Base-by-base conservation (phyloP, 192 early-diverging fungal genomes). In the Backusella luteola region DNA sequence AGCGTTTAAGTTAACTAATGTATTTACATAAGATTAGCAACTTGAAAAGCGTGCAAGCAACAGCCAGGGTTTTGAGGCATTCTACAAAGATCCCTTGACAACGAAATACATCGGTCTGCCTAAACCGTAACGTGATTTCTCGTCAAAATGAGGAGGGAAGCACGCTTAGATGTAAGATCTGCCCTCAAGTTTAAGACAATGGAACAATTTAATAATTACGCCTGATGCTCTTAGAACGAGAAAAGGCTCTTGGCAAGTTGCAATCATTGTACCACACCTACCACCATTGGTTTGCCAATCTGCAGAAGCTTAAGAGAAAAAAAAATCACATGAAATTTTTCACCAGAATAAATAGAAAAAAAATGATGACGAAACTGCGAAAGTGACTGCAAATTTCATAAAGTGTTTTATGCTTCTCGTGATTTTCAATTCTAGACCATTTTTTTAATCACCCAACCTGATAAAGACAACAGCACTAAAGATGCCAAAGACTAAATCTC, bases 151-250 rank as follows among this genome's bases (percentile, higher is more conserved):
- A 34, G 32, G 66, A 29, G 26, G 0, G 34, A 36, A 35, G 32
- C 66, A 36, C 66, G 66, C 66, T 67, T 67, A 67, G 66, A 67
- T 36, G 66, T 67, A 32, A 67, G 66, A 67, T 67, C 66, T 67
- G 34, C 66, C 26, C 66, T 67, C 66, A 32, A 38, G 66, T 17
- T 67, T 67, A 67, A 67, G 66, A 67, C n/a, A 67, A 67, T 15
- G 66, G 34, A 67, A 67, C 14, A 32, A 67, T 32, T 67, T 67
- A 67, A 67, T 34, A 34, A 67, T 67, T 67, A 19, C 66, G 34
- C 34, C 66, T 67, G 32, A 67, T 34, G 66, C 66, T 67, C 66
- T 67, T 34, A 67, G 32, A 34, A 34, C 36, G 66, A 67, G 66
- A 34, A 67, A 67, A 32, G 66, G 29, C 34, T 34, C 66, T 67